Conservation (phyloP, 352 stramenopile genomes). For the Pythium brassicae region DNA sequence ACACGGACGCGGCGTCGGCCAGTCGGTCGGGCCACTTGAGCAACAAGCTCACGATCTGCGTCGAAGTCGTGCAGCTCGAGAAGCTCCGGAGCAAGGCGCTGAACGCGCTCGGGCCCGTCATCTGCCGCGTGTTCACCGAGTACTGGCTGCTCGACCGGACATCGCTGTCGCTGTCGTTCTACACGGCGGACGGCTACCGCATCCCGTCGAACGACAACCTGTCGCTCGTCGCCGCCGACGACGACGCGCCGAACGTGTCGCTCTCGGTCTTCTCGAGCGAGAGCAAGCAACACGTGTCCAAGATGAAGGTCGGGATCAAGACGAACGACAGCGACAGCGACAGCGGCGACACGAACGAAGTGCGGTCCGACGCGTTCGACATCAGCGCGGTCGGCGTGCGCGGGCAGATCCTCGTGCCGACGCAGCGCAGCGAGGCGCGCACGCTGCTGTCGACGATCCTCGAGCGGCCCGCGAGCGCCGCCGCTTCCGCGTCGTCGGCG, state of each 20-base stretch:
- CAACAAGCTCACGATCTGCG: slow-evolving; percentile 59
- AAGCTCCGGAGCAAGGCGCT: slow-evolving; percentile 34
- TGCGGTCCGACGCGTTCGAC: slow-evolving; percentile 73
- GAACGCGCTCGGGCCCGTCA: slow-evolving; percentile 49
- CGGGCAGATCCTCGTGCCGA: slow-evolving; percentile 63
- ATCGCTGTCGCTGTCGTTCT: slow-evolving; percentile 62
- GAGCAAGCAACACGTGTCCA: slow-evolving; percentile 56
- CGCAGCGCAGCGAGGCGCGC: slow-evolving; percentile 31
- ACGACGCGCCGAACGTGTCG: slow-evolving; percentile 26
- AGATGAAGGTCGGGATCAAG: slow-evolving; percentile 75
- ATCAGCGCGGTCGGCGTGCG: slow-evolving; percentile 75
- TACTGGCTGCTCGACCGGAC: slow-evolving; percentile 86
- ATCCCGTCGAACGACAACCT: slow-evolving; percentile 42
- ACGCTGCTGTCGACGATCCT: slow-evolving; percentile 51
- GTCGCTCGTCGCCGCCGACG: slow-evolving; percentile 15
- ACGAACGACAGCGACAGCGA: slow-evolving; percentile 12
- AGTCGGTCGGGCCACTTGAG: slow-evolving; percentile 16
- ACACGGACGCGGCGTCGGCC: slow-evolving; percentile 18
- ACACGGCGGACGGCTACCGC: slow-evolving; percentile 56
- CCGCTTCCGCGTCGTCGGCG: too few species aligned
- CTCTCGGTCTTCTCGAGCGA: slow-evolving; percentile 70
- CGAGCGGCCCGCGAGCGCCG: slow-evolving; percentile 19
- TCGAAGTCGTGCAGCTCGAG: slow-evolving; percentile 51
- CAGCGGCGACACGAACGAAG: too few species aligned
- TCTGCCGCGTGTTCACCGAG: slow-evolving; percentile 73